Percentiles rank a stretch among this genome's conserved stretches.
These are phyloP conservation scores for Ambrosiella xylebori DNA, from an alignment of 2,329 filamentous ascomycete genomes.

Conservation along the genomic window DNA sequence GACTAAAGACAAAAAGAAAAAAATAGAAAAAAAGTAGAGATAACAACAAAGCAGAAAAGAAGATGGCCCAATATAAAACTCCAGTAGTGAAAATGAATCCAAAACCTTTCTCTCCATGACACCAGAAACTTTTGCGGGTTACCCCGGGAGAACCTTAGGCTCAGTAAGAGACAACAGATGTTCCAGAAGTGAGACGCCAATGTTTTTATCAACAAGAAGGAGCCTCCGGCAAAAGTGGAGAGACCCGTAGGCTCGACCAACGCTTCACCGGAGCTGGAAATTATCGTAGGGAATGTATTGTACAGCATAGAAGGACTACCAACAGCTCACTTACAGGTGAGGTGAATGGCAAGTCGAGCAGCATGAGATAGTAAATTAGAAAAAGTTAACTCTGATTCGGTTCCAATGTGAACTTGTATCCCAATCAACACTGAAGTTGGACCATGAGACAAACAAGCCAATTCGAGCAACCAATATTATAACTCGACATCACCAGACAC, in stretches of 20 bases:
- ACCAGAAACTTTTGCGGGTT: no score
- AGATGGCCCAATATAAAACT: not conserved
- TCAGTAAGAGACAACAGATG: no score
- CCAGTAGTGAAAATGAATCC: not conserved
- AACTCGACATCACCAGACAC: not conserved
- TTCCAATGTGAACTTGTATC: no score
- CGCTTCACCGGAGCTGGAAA: not conserved
- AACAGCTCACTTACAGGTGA: not conserved
- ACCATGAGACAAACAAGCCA: not conserved
- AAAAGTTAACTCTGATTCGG: no score
- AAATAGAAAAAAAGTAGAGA: not conserved
- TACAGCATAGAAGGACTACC: not conserved
- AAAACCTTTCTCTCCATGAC: not conserved
- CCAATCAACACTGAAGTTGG: no score
- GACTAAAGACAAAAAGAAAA: not conserved
- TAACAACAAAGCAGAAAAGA: conserved; percentile 2
- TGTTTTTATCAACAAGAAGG: no score
- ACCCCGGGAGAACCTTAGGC: no score
- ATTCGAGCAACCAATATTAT: not conserved
- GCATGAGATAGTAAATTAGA: no score
- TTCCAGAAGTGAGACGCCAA: no score
- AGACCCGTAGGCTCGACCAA: no score
- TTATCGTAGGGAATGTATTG: not conserved
- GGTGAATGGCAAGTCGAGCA: not conserved
- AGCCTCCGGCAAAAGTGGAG: no score